Conservation (phyloP, 495 filamentous ascomycete species). For the Penicillium bovifimosum region DNA sequence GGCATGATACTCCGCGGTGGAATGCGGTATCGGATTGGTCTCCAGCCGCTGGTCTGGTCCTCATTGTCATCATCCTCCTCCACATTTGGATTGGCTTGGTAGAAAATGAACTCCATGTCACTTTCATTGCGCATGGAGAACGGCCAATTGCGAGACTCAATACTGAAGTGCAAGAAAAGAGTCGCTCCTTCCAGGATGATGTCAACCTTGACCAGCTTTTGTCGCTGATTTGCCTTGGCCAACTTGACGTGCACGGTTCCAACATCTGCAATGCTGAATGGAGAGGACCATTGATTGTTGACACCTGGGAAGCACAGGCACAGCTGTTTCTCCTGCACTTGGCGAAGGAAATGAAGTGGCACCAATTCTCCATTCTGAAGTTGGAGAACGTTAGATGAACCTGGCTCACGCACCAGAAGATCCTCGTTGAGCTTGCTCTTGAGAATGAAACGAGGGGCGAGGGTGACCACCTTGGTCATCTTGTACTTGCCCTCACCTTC, state of each 20-base stretch:
- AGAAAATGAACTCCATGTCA: slow-evolving; percentile 92
- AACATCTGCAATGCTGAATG: slow-evolving; percentile 92
- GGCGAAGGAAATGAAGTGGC: slow-evolving; percentile 81
- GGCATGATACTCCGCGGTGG: slow-evolving; percentile 97
- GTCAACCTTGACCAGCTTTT: slow-evolving; percentile 82
- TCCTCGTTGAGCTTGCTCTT: slow-evolving; percentile 90
- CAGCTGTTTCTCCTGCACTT: slow-evolving; percentile 74
- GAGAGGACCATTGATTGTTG: slow-evolving; percentile 97
- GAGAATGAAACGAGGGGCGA: slow-evolving; percentile 89
- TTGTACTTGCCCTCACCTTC: slow-evolving; percentile 98
- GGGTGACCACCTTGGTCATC: slow-evolving; percentile 85
- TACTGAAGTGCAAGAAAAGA: slow-evolving; percentile 83
- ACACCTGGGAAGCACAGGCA: slow-evolving; percentile 90
- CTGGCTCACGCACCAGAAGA: slow-evolving; percentile 81
- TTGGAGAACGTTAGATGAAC: slow-evolving; percentile 73
- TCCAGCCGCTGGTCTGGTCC: slow-evolving; percentile 73
- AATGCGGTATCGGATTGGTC: slow-evolving; percentile 86
- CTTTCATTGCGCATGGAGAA: slow-evolving; percentile 98
- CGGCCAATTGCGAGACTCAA: slow-evolving; percentile 92
- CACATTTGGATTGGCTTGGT: slow-evolving; percentile 70
- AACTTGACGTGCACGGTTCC: slow-evolving; percentile 91
- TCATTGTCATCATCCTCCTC: slow-evolving; percentile 87
- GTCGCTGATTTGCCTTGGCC: slow-evolving; percentile 80
- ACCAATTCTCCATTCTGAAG: slow-evolving; percentile 70
- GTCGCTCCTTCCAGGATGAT: slow-evolving; percentile 87